Evolutionary conservation across 306 rosid genomes (phyloP).

Genomic region (Trifolium subterraneum): DNA sequence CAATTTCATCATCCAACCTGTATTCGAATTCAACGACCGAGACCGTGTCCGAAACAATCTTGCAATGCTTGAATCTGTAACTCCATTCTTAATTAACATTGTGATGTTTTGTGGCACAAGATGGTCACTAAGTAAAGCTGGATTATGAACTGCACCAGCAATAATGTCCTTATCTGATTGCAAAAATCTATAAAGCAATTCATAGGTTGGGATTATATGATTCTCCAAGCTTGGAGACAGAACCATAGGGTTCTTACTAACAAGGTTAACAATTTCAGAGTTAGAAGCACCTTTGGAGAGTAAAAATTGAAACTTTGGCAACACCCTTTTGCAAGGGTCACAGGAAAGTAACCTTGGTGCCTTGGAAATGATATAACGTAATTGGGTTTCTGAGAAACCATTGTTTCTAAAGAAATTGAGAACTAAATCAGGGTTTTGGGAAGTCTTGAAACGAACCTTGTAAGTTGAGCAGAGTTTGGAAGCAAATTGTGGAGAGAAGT

Average conservation of each 20-base stretch:
- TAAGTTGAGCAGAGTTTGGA: background rate
- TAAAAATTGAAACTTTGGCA: background rate
- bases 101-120: background rate
- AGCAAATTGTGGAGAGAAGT: background rate
- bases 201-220: background rate
- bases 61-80: background rate
- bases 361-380: background rate
- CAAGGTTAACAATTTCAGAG: background rate
- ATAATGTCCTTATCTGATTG: background rate
- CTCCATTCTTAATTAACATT: conserved; percentile 10
- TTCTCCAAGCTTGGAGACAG: background rate
- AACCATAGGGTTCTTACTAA: background rate
- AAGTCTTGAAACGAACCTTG: background rate
- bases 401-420: background rate
- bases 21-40: background rate
- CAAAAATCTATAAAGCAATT: background rate
- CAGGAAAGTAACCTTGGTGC: background rate
- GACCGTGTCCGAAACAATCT: background rate
- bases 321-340: background rate
- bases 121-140: background rate
- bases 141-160: background rate
- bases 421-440: background rate
- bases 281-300: background rate
- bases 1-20: background rate
- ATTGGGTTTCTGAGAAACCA: background rate